Conservation (phyloP, 2,329 filamentous ascomycete species). For the Pseudogymnoascus sp. region DNA sequence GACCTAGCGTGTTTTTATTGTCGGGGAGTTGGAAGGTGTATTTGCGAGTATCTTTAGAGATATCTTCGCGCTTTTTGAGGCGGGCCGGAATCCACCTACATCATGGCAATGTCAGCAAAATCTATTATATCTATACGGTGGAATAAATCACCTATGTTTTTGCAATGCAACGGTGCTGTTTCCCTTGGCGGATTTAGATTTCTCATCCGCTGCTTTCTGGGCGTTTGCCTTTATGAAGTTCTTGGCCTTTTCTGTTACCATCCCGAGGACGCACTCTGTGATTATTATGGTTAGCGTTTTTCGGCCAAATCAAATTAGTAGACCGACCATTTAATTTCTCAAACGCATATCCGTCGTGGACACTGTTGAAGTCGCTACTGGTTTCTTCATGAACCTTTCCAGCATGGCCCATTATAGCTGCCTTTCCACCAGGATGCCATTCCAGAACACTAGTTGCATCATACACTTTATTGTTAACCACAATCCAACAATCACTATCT, state of each 20-base stretch:
- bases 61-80: slow-evolving; percentile 29
- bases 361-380: slow-evolving; percentile 39
- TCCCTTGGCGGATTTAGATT: slow-evolving; percentile 22
- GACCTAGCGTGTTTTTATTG: slow-evolving; percentile 32
- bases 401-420: slow-evolving; percentile 40
- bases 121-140: neutral
- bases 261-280: slow-evolving; percentile 41
- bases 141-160: slow-evolving; percentile 26
- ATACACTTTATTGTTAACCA: slow-evolving; percentile 43
- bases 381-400: slow-evolving; percentile 42
- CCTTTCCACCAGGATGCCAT: slow-evolving; percentile 43
- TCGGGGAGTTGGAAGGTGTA: slow-evolving; percentile 41
- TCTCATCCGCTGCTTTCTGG: slow-evolving; percentile 33
- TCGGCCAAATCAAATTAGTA: neutral
- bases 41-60: slow-evolving; percentile 36
- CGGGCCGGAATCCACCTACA: slow-evolving; percentile 37
- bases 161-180: slow-evolving; percentile 31
- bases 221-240: slow-evolving; percentile 38
- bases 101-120: neutral
- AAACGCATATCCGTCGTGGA: slow-evolving; percentile 44
- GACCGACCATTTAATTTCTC: slow-evolving; percentile 37
- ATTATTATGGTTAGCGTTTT: neutral
- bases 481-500: slow-evolving; percentile 44
- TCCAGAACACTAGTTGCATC: slow-evolving; percentile 38
- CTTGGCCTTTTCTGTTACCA: slow-evolving; percentile 40